These are phyloP conservation scores for Chaetoceros muelleri DNA, from an alignment of 108 stramenopile species.

Conservation along the genomic window DNA sequence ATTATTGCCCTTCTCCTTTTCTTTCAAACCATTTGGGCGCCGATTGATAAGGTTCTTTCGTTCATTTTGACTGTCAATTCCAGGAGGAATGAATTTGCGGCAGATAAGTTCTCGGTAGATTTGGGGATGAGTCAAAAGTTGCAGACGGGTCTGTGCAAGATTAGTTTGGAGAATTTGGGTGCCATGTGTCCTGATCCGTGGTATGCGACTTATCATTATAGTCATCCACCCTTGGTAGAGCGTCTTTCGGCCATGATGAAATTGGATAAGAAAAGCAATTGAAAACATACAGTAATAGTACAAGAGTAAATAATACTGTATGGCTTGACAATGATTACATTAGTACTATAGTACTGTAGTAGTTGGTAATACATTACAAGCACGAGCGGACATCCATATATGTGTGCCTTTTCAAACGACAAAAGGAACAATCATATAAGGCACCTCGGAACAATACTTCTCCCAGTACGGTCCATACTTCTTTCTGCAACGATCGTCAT, in stretches of 20 bases:
- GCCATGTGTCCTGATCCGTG: constrained; percentile 85
- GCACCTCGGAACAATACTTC: constrained; percentile 83
- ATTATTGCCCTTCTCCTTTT: constrained; percentile 90
- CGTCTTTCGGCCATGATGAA: constrained; percentile 90
- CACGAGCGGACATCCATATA: no score
- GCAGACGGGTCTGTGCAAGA: constrained; percentile 90
- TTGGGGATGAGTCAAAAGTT: constrained; percentile 67
- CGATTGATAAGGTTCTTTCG: constrained; percentile 88
- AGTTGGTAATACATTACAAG: no score
- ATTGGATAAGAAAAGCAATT: constrained; percentile 55
- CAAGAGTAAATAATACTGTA: no score
- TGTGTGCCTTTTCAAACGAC: constrained; percentile 21
- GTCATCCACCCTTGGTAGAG: constrained; percentile 95
- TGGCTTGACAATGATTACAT: no score
- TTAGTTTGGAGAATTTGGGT: constrained; percentile 90
- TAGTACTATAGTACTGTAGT: no score
- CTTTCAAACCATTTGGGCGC: constrained; percentile 89
- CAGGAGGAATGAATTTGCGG: constrained; percentile 83
- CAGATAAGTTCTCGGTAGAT: constrained; percentile 91
- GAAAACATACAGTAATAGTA: no score
- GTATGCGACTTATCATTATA: constrained; percentile 93
- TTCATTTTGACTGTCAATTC: constrained; percentile 84
- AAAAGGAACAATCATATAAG: constrained; percentile 83
- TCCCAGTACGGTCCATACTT: constrained; percentile 98
- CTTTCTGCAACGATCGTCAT: constrained; percentile 83